phyloP scores from a whole-genome alignment of 78 protist genomes.

The slime mould (Dictyostelium discoideum) region DNA sequence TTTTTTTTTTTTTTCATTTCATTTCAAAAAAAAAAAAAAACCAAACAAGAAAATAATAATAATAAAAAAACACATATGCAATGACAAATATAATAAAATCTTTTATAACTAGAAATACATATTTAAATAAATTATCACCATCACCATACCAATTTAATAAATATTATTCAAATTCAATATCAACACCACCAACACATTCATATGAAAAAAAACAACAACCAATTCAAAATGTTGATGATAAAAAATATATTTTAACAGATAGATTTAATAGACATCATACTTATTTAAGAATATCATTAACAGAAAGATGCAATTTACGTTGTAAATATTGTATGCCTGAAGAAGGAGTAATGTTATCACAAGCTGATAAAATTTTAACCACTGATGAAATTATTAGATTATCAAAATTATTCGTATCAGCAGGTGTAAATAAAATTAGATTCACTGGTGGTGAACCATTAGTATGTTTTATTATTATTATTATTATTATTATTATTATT shows the following conservation, averaged over 20 bases:
- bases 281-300: constrained; percentile 92
- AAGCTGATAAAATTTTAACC: constrained; percentile 64
- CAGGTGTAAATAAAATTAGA: constrained; percentile 92
- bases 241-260: constrained; percentile 74
- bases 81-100: background rate
- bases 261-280: constrained; percentile 85
- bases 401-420: constrained; percentile 76
- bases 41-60: no score
- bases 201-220: background rate
- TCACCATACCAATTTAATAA: background rate
- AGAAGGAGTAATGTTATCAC: constrained; percentile 90
- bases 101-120: background rate
- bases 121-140: background rate
- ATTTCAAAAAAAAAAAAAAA: background rate
- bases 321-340: constrained; percentile 95
- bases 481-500: background rate
- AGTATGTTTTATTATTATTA: constrained; percentile 20
- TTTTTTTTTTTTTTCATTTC: background rate
- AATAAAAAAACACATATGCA: background rate
- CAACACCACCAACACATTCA: background rate
- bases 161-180: background rate
- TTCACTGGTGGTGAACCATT: constrained; percentile 96
- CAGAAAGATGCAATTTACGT: constrained; percentile 89
- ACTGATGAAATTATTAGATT: constrained; percentile 82
- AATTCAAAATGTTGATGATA: background rate